phyloP scores from a whole-genome alignment of 2,329 filamentous ascomycete species.

The Ophioceras dolichostomum region DNA sequence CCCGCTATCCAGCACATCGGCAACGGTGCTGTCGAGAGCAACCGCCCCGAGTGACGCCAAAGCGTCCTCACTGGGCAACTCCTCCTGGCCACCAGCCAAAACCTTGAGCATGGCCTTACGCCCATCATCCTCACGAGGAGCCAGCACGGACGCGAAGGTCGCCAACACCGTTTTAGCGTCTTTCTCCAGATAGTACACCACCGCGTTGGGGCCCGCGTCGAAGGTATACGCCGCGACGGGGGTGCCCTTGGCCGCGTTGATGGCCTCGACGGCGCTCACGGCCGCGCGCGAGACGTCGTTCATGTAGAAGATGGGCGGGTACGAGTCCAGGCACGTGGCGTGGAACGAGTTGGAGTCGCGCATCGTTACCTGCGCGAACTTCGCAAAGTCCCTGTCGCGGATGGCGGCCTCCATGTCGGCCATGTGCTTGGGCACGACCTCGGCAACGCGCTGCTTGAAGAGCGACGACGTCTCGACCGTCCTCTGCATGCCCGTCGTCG shows the following conservation, averaged over 20 bases:
- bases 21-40: conserved; percentile 53
- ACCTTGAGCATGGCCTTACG: no score
- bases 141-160: conserved; percentile 58
- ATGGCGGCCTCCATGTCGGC: conserved; percentile 14
- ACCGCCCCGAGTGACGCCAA: conserved; percentile 31
- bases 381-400: conserved; percentile 58
- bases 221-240: conserved; percentile 91
- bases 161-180: conserved; percentile 63
- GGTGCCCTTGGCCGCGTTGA: conserved; percentile 70
- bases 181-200: conserved; percentile 87
- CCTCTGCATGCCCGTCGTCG: conserved; percentile 91
- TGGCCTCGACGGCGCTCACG: conserved; percentile 76
- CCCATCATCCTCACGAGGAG: no score
- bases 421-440: conserved; percentile 45
- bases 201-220: conserved; percentile 92
- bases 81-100: conserved; percentile 63
- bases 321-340: conserved; percentile 85
- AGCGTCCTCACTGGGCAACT: conserved; percentile 35
- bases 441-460: conserved; percentile 63
- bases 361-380: conserved; percentile 88
- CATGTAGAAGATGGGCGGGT: conserved; percentile 97
- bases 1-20: conserved; percentile 58
- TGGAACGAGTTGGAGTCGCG: conserved; percentile 96
- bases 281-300: conserved; percentile 86
- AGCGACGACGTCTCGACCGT: conserved; percentile 86